Conservation (phyloP, 768 basidiomycete species). For the Lentinula aciculospora region DNA sequence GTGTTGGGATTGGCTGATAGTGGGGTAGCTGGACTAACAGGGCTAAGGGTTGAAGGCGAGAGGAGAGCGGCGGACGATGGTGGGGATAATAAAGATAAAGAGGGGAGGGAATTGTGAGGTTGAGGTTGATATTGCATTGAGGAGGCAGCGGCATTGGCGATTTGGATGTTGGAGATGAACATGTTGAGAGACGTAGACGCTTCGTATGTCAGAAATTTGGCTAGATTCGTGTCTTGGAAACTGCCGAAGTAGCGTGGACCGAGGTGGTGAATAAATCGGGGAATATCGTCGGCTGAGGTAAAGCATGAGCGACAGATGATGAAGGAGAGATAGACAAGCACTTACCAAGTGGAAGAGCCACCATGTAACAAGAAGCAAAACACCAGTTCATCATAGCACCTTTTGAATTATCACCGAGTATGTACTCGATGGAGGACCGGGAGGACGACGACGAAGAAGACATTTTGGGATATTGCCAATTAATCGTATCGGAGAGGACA, state of each 20-base stretch:
- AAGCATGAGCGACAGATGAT: neutral
- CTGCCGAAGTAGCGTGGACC: constrained; percentile 73
- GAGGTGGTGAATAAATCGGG: constrained; percentile 73
- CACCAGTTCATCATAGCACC: constrained; percentile 57
- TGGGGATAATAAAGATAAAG: neutral
- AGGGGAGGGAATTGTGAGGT: neutral
- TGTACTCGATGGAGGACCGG: constrained; percentile 29
- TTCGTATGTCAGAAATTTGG: constrained; percentile 80
- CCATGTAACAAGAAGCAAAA: constrained; percentile 57
- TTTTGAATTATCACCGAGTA: constrained; percentile 48
- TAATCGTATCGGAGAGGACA: constrained; percentile 53
- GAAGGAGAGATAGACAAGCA: neutral
- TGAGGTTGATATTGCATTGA: neutral
- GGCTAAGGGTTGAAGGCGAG: neutral
- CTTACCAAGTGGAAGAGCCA: constrained; percentile 54
- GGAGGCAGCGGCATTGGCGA: neutral
- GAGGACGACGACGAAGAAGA: constrained; percentile 27
- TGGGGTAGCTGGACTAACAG: neutral
- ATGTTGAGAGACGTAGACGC: constrained; percentile 82
- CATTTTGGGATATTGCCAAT: constrained; percentile 57
- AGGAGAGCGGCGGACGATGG: neutral
- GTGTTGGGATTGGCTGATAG: neutral
- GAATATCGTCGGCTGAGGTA: constrained; percentile 57
- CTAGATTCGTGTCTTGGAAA: constrained; percentile 66
- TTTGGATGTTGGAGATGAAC: constrained; percentile 44